Evolutionary conservation across 306 rosid genomes (phyloP), one percentile per base, ranked within the genome.

Genomic region (Hylodesmum podocarpum): DNA sequence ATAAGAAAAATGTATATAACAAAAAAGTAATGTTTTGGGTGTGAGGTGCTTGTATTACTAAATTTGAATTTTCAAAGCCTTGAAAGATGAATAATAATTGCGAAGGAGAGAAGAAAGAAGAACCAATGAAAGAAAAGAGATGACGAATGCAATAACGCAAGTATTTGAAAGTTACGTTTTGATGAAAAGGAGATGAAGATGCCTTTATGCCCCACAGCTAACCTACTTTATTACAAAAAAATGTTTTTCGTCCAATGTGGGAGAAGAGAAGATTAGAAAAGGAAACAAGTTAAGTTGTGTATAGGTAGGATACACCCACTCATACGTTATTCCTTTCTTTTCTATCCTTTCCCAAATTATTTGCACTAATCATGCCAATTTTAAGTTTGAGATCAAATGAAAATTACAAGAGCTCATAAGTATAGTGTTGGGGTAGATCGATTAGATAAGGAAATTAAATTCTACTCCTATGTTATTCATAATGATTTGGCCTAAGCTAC

Each of bases 111-210:
- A 36, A 72, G 59, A 54, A 82, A 47, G 39, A 57, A 57, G 0
- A 18, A 16, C 50, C 71, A 82, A 55, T 77, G 18, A 47, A 39
- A 50, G 53, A 49, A 27, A 62, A 19, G 47, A 43, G 47, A n/a
- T 84, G 87, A 86, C 86, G 82, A 81, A 76, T 33, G 90, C 86
- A 72, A 66, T 71, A 65, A 81, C 90, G 90, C 65, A 51, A 81
- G 80, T 69, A 24, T 12, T 8, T 51, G 85, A 83, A 77, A 86
- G 77, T 13, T 24, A 72, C 55, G 50, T 65, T 7, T 40, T 9
- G 78, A 44, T 62, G 54, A 70, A 51, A 70, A 76, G 77, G 49
- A 61, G 80, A 54, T 16, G 70, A 14, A 81, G 83, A 81, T 74
- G 76, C 77, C 33, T 24, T 6, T 50, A 37, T 55, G 82, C 34